phyloP scores from a whole-genome alignment of 2,329 filamentous ascomycete species.

The Cladosporium sp. region DNA sequence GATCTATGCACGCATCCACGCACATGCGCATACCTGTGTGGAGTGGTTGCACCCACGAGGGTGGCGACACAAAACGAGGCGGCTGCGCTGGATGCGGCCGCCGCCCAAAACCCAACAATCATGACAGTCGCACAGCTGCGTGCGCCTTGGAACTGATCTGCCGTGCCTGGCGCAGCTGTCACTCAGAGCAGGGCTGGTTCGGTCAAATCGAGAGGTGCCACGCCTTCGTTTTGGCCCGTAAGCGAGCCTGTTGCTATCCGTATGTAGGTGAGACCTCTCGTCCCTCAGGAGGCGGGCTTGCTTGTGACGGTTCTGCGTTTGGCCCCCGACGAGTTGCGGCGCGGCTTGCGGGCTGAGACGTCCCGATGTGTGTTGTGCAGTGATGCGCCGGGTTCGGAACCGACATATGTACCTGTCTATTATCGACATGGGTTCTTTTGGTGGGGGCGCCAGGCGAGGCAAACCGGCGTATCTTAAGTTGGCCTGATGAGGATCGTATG shows the following conservation, averaged over 20 bases:
- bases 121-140: not conserved
- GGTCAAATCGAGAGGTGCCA: slow-evolving; percentile 5
- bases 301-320: too few relatives aligned
- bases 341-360: not conserved
- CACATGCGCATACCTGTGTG: too few relatives aligned
- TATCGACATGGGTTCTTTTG: too few relatives aligned
- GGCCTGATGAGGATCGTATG: too few relatives aligned
- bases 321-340: not conserved
- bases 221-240: not conserved
- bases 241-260: too few relatives aligned
- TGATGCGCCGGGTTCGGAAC: not conserved
- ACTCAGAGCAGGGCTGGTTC: not conserved
- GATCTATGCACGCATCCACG: too few relatives aligned
- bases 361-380: slow-evolving; percentile 8
- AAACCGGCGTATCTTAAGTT: too few relatives aligned
- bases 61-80: slow-evolving; percentile 4
- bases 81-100: not conserved
- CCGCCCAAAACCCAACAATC: not conserved
- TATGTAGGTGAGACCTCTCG: too few relatives aligned
- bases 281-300: too few relatives aligned
- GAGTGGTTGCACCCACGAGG: not conserved
- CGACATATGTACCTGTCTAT: slow-evolving; percentile 1
- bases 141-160: slow-evolving; percentile 1
- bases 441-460: too few relatives aligned
- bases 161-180: slow-evolving; percentile 5